Evolutionary conservation across 345 rosid species (phyloP).

Genomic region (Populus tremula): DNA sequence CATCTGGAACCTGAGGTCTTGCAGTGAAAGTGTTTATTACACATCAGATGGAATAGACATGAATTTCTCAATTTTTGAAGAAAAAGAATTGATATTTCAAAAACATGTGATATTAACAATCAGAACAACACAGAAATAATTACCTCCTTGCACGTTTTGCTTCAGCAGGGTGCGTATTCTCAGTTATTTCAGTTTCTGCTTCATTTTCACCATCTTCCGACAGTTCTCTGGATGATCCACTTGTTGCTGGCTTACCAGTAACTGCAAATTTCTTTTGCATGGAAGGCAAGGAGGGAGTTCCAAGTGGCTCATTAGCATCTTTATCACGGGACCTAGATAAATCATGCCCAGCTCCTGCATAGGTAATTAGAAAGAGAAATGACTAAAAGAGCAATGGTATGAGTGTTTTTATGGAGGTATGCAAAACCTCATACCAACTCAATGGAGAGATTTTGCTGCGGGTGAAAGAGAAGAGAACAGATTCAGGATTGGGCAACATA

Average conservation of each 20-base stretch:
- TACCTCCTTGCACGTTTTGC: conserved; percentile 33
- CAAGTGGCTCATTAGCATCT: conserved; percentile 33
- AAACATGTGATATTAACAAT: conserved; percentile 2
- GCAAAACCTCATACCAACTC: conserved; percentile 1
- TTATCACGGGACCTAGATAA: conserved; percentile 32
- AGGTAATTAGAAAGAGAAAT: conserved; percentile 9
- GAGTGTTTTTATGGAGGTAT: background rate
- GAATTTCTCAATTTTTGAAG: background rate
- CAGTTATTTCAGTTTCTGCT: conserved; percentile 33
- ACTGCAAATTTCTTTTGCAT: conserved; percentile 33
- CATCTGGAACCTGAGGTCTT: background rate
- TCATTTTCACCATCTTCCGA: conserved; percentile 34
- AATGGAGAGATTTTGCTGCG: background rate
- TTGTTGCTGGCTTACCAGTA: conserved; percentile 10
- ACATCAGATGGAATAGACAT: background rate
- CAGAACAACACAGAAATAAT: background rate
- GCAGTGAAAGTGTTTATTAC: background rate
- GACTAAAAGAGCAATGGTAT: background rate
- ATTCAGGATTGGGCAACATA: background rate
- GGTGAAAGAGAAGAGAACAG: conserved; percentile 1
- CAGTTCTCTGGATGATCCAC: conserved; percentile 26
- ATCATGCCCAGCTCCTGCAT: conserved; percentile 32
- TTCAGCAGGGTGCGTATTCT: conserved; percentile 30
- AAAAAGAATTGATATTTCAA: background rate
- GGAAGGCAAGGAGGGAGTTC: conserved; percentile 32